phyloP scores from a whole-genome alignment of 2,329 filamentous ascomycete species.

The Annulohypoxylon truncatum region DNA sequence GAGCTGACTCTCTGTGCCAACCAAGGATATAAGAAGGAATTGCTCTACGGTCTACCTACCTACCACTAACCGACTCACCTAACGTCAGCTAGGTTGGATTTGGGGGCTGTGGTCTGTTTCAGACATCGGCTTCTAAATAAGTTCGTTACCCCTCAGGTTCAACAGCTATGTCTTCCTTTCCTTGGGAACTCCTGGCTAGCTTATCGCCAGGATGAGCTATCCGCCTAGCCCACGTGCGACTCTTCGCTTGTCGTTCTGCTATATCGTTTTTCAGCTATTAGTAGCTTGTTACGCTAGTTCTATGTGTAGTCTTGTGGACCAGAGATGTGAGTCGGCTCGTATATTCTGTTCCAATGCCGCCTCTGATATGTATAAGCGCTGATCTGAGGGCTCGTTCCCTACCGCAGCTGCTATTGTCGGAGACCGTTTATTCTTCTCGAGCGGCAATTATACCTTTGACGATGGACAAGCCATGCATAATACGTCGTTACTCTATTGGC shows the following conservation, averaged over 20 bases:
- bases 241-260: neutral
- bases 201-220: neutral
- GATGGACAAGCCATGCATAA: conserved; percentile 20
- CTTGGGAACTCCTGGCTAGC: neutral
- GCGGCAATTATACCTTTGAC: conserved; percentile 39
- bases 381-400: neutral
- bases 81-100: neutral
- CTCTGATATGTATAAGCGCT: neutral
- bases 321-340: conserved; percentile 36
- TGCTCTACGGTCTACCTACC: too few relatives aligned
- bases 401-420: conserved; percentile 36
- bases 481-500: conserved; percentile 32
- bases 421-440: conserved; percentile 38
- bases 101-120: neutral
- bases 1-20: neutral
- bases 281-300: conserved; percentile 12
- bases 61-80: neutral
- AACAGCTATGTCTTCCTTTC: neutral
- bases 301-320: conserved; percentile 32
- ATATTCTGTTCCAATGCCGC: neutral
- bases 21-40: neutral
- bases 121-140: neutral
- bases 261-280: neutral
- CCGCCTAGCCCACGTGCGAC: neutral
- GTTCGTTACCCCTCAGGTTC: neutral